These are phyloP conservation scores for Salix arbutifolia DNA, from an alignment of 345 rosid species.

Conservation along the genomic window DNA sequence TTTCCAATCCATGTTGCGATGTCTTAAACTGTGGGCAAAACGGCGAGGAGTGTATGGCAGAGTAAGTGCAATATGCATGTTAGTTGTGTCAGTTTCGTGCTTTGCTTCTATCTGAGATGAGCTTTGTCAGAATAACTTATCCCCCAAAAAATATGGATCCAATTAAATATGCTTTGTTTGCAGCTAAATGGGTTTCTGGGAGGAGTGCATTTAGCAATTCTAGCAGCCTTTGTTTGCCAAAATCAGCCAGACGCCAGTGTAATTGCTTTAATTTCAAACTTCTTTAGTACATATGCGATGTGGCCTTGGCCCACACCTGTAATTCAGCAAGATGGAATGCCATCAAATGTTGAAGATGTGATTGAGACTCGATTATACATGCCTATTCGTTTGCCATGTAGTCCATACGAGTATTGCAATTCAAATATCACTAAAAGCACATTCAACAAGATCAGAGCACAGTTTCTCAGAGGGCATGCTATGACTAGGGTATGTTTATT, in stretches of 20 bases:
- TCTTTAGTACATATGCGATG: conserved; percentile 46
- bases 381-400: conserved; percentile 54
- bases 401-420: conserved; percentile 43
- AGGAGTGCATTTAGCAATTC: conserved; percentile 58
- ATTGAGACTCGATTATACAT: conserved; percentile 32
- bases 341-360: conserved; percentile 20
- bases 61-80: conserved; percentile 31
- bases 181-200: conserved; percentile 61
- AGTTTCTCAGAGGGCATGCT: conserved; percentile 52
- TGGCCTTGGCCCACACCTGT: conserved; percentile 64
- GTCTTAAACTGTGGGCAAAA: conserved; percentile 56
- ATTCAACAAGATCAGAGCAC: conserved; percentile 43
- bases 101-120: conserved; percentile 5
- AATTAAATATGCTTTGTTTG: conserved; percentile 11
- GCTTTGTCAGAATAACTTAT: conserved; percentile 3
- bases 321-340: conserved; percentile 32
- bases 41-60: conserved; percentile 56
- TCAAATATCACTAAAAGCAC: conserved; percentile 58
- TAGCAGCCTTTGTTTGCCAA: conserved; percentile 50
- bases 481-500: conserved; percentile 36
- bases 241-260: conserved; percentile 37
- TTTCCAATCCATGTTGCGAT: conserved; percentile 46
- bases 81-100: background rate
- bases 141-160: background rate
- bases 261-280: conserved; percentile 33